Evolutionary conservation across 345 rosid species (phyloP).

Genomic region (Pistacia integerrima): DNA sequence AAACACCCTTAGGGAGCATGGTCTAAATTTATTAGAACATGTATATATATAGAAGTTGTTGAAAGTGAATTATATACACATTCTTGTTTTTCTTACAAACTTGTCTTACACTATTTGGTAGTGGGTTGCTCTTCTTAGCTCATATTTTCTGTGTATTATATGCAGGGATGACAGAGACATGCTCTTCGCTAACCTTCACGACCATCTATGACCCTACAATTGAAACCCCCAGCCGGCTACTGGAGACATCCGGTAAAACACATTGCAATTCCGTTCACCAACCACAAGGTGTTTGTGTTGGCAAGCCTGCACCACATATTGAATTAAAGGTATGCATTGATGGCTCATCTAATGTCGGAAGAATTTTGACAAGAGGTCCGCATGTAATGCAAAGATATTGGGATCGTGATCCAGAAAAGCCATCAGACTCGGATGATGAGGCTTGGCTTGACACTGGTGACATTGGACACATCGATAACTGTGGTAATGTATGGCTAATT

Average conservation of each 20-base stretch:
- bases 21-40: not conserved
- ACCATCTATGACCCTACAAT: slow-evolving; percentile 52
- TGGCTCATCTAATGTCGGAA: slow-evolving; percentile 51
- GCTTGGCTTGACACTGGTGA: slow-evolving; percentile 90
- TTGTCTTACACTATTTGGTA: slow-evolving; percentile 6
- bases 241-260: slow-evolving; percentile 21
- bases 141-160: slow-evolving; percentile 6
- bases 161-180: slow-evolving; percentile 88
- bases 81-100: not conserved
- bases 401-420: slow-evolving; percentile 40
- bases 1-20: not conserved
- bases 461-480: slow-evolving; percentile 57
- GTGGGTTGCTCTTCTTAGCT: not conserved
- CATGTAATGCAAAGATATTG: slow-evolving; percentile 79
- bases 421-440: slow-evolving; percentile 26
- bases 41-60: not conserved
- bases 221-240: slow-evolving; percentile 23
- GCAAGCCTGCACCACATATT: slow-evolving; percentile 83
- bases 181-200: slow-evolving; percentile 77
- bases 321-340: slow-evolving; percentile 53
- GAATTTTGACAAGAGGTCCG: slow-evolving; percentile 77
- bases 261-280: slow-evolving; percentile 14
- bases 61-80: not conserved
- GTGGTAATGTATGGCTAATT: slow-evolving; percentile 74
- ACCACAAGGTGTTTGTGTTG: slow-evolving; percentile 69